Percentiles rank a stretch among this genome's conserved stretches.
phyloP scores from a whole-genome alignment of 177 flowering plant species.

The Telopea speciosissima region DNA sequence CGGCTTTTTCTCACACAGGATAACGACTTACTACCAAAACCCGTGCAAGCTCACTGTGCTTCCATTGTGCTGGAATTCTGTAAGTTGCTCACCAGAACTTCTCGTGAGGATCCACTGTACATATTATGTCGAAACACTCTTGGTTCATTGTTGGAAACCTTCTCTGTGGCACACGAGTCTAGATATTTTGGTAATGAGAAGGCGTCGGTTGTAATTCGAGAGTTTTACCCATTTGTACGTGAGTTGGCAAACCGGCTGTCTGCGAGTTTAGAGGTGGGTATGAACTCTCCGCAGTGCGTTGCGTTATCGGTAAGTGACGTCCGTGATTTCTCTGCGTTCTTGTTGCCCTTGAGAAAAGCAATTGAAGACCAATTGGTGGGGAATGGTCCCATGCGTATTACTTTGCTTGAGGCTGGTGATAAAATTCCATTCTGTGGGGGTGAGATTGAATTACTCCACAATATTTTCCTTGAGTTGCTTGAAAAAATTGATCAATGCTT shows the following conservation, averaged over 20 bases:
- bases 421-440: conserved; percentile 19
- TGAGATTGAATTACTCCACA: conserved; percentile 42
- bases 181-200: conserved; percentile 13
- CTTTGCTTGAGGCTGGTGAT: conserved; percentile 18
- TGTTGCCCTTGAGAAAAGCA: conserved; percentile 36
- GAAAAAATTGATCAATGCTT: conserved; percentile 40
- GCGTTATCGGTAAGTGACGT: conserved; percentile 30
- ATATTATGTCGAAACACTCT: conserved; percentile 49
- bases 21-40: conserved; percentile 21
- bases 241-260: conserved; percentile 49
- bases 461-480: conserved; percentile 37
- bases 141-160: conserved; percentile 46
- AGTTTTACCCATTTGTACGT: conserved; percentile 56
- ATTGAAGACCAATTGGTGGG: conserved; percentile 31
- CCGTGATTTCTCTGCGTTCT: conserved; percentile 53
- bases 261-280: conserved; percentile 24
- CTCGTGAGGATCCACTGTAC: conserved; percentile 40
- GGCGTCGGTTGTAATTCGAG: conserved; percentile 25
- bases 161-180: conserved; percentile 18
- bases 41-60: conserved; percentile 30
- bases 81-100: conserved; percentile 43
- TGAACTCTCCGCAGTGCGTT: conserved; percentile 8
- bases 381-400: conserved; percentile 24
- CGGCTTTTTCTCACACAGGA: conserved; percentile 33
- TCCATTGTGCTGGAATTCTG: conserved; percentile 70